Base-by-base conservation (phyloP, 1,284 basidiomycete genomes). In the Ganoderma sp. region DNA sequence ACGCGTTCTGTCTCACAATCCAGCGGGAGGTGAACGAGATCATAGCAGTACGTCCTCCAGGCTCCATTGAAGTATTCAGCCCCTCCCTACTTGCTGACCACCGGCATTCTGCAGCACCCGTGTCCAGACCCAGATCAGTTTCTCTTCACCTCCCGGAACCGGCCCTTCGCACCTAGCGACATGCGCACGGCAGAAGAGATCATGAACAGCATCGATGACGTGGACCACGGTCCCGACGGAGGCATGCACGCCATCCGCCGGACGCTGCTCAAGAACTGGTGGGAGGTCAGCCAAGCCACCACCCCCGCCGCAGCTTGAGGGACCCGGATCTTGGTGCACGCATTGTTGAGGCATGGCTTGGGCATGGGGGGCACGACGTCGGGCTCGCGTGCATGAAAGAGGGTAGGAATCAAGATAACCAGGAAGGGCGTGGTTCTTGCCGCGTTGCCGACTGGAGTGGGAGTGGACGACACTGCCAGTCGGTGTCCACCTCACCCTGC, bases 11-110 rank as follows among this genome's bases (percentile, higher is more conserved):
- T 76, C 81, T 86, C 19, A 75, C 82, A 25, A 84, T 91, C 71
- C 86, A 88, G 69, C 82, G 87, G 22, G 89, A 91, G 73, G 79
- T 92, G n/a, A 84, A 88, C 71, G 85, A 90, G 76, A 87, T 92
- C 73, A 89, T 88, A 19, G 87, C 88, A 50, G 87, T 89, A 76
- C 56, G 86, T 78, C 48, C 60, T 25, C 67, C 58, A 52, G 14
- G 25, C 25, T 28, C 25, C 1, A 2, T 28, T 28, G 25, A 39
- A 22, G n/a, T 17, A 52, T 17, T 43, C 45, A 58, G 57, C 9
- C 25, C 25, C 64, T 56, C 48, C 39, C 25, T 25, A 57, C 57
- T 34, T 34, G 39, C 63, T 43, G 32, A 37, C 43, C 22, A 22
- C 34, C 2, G 37, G 3, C 2, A 14, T 45, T 59, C n/a, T 52